A percentile compares a stretch with the other conserved stretches of the same genome.
Evolutionary conservation across 2,329 filamentous ascomycete species (phyloP).

Genomic region (Sporothrix phasma): DNA sequence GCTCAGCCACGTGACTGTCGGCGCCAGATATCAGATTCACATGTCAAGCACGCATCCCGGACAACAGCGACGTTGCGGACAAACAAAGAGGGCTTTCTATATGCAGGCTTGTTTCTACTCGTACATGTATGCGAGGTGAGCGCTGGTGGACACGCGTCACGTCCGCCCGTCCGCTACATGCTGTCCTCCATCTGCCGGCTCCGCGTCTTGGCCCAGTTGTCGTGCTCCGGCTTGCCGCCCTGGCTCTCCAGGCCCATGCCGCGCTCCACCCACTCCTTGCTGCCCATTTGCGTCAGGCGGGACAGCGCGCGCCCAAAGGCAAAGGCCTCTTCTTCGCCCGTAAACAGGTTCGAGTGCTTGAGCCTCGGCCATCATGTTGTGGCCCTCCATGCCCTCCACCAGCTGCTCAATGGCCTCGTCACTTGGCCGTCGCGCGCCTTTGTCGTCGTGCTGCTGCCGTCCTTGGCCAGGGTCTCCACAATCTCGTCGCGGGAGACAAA

Average conservation of each 20-base stretch:
- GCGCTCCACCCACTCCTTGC: slow-evolving; percentile 86
- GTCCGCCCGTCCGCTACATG: slow-evolving; percentile 35
- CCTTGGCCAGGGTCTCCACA: slow-evolving; percentile 43
- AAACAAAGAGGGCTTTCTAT: not conserved
- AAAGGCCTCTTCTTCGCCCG: slow-evolving; percentile 91
- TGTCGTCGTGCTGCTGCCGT: slow-evolving; percentile 24
- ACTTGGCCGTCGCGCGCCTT: slow-evolving; percentile 32
- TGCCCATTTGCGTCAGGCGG: slow-evolving; percentile 83
- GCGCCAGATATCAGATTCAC: too few relatives aligned
- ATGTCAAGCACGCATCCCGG: too few relatives aligned
- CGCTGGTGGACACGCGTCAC: too few relatives aligned
- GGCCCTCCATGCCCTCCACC: slow-evolving; percentile 71
- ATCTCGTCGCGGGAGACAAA: slow-evolving; percentile 70
- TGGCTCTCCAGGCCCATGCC: slow-evolving; percentile 56
- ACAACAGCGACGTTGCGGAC: too few relatives aligned
- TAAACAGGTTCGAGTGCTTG: slow-evolving; percentile 79
- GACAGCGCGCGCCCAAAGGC: slow-evolving; percentile 86
- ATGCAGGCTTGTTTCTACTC: too few relatives aligned
- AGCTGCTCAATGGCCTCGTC: slow-evolving; percentile 66
- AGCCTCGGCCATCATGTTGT: slow-evolving; percentile 68
- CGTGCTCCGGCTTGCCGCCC: slow-evolving; percentile 53
- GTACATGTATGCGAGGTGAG: too few relatives aligned
- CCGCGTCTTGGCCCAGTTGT: slow-evolving; percentile 55
- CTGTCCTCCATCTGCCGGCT: slow-evolving; percentile 60
- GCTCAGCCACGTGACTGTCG: too few relatives aligned